These are phyloP conservation scores for Lablab purpureus DNA, from an alignment of 306 rosid species.

Conservation along the genomic window DNA sequence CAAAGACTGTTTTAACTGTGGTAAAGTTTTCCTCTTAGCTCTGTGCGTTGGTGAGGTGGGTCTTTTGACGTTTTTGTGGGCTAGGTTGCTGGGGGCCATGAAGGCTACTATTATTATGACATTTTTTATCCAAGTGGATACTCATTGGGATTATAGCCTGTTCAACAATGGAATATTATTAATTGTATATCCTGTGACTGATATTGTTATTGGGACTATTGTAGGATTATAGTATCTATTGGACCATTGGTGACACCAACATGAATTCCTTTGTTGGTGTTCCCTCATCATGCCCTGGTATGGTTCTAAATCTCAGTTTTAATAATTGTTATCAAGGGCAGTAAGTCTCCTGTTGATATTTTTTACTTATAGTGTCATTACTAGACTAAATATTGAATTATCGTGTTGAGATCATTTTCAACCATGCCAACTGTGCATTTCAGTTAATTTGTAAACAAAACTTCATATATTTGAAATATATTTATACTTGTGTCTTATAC, in stretches of 20 bases:
- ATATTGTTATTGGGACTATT: constrained; percentile 79
- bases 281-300: constrained; percentile 87
- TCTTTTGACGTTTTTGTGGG: constrained; percentile 31
- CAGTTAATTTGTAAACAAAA: background rate
- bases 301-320: constrained; percentile 84
- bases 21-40: constrained; percentile 32
- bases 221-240: constrained; percentile 89
- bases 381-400: constrained; percentile 29
- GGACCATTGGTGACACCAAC: constrained; percentile 91
- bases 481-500: background rate
- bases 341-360: constrained; percentile 48
- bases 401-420: constrained; percentile 16
- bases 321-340: constrained; percentile 65
- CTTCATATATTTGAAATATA: background rate
- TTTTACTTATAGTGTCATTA: constrained; percentile 45
- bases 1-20: background rate
- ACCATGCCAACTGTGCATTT: constrained; percentile 23
- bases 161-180: constrained; percentile 61
- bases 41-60: background rate
- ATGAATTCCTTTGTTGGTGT: constrained; percentile 86
- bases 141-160: constrained; percentile 65
- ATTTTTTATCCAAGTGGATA: constrained; percentile 51
- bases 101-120: constrained; percentile 41
- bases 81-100: constrained; percentile 51
- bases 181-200: constrained; percentile 71